phyloP scores from a whole-genome alignment of 305 asterid genomes.

The Caryopteris hybrid region DNA sequence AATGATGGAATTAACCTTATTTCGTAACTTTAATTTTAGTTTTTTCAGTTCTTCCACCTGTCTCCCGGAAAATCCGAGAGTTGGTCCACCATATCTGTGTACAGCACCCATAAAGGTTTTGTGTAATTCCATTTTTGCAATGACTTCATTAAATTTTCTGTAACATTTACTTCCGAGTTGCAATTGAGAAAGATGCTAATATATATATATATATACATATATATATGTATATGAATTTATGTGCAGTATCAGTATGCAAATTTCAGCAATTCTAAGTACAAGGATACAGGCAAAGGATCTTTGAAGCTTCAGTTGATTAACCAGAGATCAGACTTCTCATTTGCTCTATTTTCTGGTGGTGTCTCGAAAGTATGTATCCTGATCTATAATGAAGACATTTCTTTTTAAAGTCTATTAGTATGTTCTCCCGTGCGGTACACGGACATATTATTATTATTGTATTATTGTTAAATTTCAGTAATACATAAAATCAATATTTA shows the following conservation, averaged over 20 bases:
- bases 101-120: slow-evolving; percentile 88
- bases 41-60: slow-evolving; percentile 64
- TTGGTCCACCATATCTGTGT: slow-evolving; percentile 68
- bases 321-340: slow-evolving; percentile 86
- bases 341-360: slow-evolving; percentile 86
- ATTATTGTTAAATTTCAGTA: too few relatives aligned
- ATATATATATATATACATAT: too few relatives aligned
- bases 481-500: too few relatives aligned
- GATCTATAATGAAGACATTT: neutral
- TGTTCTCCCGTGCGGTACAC: too few relatives aligned
- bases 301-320: slow-evolving; percentile 82
- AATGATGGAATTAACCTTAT: slow-evolving; percentile 6
- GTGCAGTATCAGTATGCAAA: slow-evolving; percentile 89
- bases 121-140: neutral
- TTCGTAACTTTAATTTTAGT: neutral
- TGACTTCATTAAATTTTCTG: neutral
- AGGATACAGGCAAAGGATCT: slow-evolving; percentile 60
- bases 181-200: slow-evolving; percentile 6
- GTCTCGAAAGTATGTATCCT: slow-evolving; percentile 49
- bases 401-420: too few relatives aligned
- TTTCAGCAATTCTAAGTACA: slow-evolving; percentile 54
- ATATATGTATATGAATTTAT: neutral
- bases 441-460: too few relatives aligned
- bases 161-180: neutral
- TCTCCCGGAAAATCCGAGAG: slow-evolving; percentile 53